Evolutionary conservation across 2,329 filamentous ascomycete species (phyloP).

Genomic region (Balansia obtecta): DNA sequence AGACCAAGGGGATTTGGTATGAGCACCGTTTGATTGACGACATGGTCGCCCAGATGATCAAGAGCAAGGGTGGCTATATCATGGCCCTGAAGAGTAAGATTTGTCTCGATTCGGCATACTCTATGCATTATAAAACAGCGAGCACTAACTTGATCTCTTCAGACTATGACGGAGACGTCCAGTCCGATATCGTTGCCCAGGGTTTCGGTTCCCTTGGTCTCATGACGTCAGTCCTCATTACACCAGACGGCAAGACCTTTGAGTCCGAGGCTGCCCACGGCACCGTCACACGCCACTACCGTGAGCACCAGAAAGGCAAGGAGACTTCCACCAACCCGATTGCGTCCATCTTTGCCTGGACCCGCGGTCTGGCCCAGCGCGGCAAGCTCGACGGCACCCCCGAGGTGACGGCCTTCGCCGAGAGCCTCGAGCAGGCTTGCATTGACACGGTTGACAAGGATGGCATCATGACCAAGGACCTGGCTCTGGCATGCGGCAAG

Average conservation of each 20-base stretch:
- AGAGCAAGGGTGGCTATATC: conserved; percentile 90
- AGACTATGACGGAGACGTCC: conserved; percentile 99
- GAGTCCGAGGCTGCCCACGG: conserved; percentile 97
- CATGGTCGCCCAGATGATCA: conserved; percentile 99
- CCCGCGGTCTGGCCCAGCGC: conserved; percentile 82
- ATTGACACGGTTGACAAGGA: conserved; percentile 88
- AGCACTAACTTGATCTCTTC: conserved; percentile 1
- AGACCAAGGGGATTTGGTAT: conserved; percentile 92
- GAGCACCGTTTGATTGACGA: conserved; percentile 98
- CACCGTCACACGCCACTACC: conserved; percentile 95
- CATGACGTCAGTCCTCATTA: conserved; percentile 97
- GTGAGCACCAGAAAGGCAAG: conserved; percentile 95
- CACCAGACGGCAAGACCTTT: conserved; percentile 91
- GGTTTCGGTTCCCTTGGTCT: conserved; percentile 95
- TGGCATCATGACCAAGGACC: conserved; percentile 97
- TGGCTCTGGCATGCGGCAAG: conserved; percentile 90
- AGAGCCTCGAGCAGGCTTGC: conserved; percentile 85
- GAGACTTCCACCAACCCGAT: conserved; percentile 98
- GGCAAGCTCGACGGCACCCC: conserved; percentile 89
- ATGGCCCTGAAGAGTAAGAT: conserved; percentile 93
- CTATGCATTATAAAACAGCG: background rate
- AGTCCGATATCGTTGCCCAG: conserved; percentile 96
- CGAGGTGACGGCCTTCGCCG: conserved; percentile 80
- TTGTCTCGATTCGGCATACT: background rate
- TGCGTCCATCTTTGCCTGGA: conserved; percentile 98